These are phyloP conservation scores for Apiotrichum sp. DNA, from an alignment of 1,284 basidiomycete genomes.

Conservation along the genomic window DNA sequence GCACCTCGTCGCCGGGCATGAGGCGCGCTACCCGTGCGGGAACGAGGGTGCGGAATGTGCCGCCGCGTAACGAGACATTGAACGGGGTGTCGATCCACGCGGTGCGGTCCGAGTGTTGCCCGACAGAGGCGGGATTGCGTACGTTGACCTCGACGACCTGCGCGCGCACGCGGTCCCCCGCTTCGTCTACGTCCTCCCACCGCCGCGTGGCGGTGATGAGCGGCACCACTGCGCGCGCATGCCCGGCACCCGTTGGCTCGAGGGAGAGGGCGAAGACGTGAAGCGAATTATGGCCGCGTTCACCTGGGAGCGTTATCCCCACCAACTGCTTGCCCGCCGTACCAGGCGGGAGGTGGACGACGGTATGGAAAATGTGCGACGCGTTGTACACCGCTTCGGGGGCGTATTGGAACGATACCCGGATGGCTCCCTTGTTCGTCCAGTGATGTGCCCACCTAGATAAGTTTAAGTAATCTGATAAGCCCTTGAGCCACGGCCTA, in stretches of 20 bases:
- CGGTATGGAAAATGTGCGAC: conserved; percentile 15
- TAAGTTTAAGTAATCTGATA: too few species aligned
- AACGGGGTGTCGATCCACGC: conserved; percentile 6
- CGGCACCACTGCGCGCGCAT: background rate
- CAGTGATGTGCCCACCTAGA: conserved; percentile 14
- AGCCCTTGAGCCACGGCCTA: too few species aligned
- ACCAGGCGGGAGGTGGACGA: conserved; percentile 2
- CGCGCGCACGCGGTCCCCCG: too few species aligned
- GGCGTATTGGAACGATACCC: conserved; percentile 12
- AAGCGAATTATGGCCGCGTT: conserved; percentile 7
- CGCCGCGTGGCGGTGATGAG: conserved; percentile 10
- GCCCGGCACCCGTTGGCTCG: background rate
- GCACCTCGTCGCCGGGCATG: conserved; percentile 20
- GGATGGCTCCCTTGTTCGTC: conserved; percentile 16
- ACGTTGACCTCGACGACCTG: conserved; percentile 16
- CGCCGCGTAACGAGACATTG: background rate
- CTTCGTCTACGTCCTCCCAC: conserved; percentile 8
- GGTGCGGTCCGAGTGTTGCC: conserved; percentile 1
- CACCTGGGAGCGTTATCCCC: conserved; percentile 2
- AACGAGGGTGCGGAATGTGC: conserved; percentile 1
- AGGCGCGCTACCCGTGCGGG: conserved; percentile 3
- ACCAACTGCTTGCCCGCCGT: background rate
- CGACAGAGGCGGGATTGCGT: conserved; percentile 4
- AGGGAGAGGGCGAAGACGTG: conserved; percentile 17
- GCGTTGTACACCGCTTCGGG: conserved; percentile 8